A percentile compares a stretch with the other conserved stretches of the same genome.
Conservation (phyloP, 1,284 basidiomycete species). For the Naganishia sp. region DNA sequence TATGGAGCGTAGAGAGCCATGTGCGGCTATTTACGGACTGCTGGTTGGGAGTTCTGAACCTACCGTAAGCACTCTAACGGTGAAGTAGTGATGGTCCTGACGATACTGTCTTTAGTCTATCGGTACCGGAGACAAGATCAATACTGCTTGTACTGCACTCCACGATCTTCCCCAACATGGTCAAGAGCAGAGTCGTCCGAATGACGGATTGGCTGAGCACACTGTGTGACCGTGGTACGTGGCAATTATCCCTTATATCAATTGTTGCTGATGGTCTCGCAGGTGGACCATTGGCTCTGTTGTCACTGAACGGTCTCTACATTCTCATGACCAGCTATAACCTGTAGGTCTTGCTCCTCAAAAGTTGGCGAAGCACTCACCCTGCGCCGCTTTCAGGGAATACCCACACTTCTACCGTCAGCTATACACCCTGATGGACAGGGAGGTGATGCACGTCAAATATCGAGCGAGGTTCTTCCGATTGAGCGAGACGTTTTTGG, state of each 20-base stretch:
- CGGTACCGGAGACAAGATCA: constrained; percentile 45
- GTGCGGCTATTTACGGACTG: constrained; percentile 42
- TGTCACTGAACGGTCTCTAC: constrained; percentile 90
- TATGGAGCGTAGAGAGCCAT: constrained; percentile 40
- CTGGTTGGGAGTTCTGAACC: constrained; percentile 43
- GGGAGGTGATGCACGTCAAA: constrained; percentile 84
- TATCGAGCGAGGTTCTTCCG: constrained; percentile 95
- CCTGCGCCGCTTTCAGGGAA: constrained; percentile 63
- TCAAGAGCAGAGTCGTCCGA: constrained; percentile 66
- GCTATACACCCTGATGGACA: constrained; percentile 86
- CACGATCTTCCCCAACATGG: constrained; percentile 80
- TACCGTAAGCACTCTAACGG: constrained; percentile 37
- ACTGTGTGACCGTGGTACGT: constrained; percentile 75
- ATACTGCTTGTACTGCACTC: constrained; percentile 75
- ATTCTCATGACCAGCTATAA: constrained; percentile 91
- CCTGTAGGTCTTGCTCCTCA: constrained; percentile 62
- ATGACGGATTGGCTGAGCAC: constrained; percentile 93
- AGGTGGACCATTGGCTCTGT: constrained; percentile 83
- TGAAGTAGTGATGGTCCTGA: not conserved
- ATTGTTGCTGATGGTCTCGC: not conserved
- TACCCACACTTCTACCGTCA: constrained; percentile 94
- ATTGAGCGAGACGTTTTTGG: constrained; percentile 83
- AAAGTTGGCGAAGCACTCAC: not conserved
- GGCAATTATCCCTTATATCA: not conserved
- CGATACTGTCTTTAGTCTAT: constrained; percentile 22